These are phyloP conservation scores for Sorghum bicolor DNA, from an alignment of 176 grass and related monocot genomes.

Conservation along the genomic window DNA sequence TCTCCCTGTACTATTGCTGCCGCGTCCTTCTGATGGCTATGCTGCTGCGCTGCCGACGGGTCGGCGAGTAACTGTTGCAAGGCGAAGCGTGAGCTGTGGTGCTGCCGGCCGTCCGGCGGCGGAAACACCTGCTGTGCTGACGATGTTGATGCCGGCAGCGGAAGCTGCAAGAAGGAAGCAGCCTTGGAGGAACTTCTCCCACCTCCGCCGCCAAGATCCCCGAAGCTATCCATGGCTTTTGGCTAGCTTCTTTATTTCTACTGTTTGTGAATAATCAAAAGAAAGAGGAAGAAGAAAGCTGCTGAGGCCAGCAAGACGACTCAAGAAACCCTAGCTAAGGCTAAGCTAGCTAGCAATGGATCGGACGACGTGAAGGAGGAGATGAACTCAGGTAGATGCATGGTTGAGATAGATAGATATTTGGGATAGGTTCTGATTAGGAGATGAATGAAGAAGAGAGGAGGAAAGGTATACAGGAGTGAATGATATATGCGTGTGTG, in stretches of 20 bases:
- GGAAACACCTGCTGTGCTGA: constrained; percentile 23
- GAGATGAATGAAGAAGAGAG: not conserved
- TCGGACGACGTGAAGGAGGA: not conserved
- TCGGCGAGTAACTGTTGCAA: constrained; percentile 40
- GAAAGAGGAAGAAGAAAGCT: not conserved
- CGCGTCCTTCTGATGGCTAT: not conserved
- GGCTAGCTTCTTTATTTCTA: not conserved
- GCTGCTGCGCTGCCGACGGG: constrained; percentile 19
- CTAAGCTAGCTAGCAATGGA: not conserved
- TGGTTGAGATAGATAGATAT: not conserved
- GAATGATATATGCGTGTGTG: constrained; percentile 34
- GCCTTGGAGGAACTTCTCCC: constrained; percentile 37
- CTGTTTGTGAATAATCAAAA: not conserved
- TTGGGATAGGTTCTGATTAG: not conserved
- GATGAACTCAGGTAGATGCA: constrained; percentile 6
- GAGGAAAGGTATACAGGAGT: constrained; percentile 16
- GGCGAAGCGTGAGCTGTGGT: constrained; percentile 16
- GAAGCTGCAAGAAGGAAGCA: constrained; percentile 58
- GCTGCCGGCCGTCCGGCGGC: constrained; percentile 10
- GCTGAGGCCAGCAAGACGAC: constrained; percentile 15
- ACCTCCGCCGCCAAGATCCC: constrained; percentile 37
- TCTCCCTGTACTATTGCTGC: constrained; percentile 13
- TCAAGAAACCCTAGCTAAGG: constrained; percentile 36
- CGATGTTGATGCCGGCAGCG: constrained; percentile 15
- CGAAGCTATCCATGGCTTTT: constrained; percentile 33